Evolutionary conservation across 2,329 filamentous ascomycete genomes (phyloP), one percentile per base, ranked within the genome.

Genomic region (Claviceps fusiformis): DNA sequence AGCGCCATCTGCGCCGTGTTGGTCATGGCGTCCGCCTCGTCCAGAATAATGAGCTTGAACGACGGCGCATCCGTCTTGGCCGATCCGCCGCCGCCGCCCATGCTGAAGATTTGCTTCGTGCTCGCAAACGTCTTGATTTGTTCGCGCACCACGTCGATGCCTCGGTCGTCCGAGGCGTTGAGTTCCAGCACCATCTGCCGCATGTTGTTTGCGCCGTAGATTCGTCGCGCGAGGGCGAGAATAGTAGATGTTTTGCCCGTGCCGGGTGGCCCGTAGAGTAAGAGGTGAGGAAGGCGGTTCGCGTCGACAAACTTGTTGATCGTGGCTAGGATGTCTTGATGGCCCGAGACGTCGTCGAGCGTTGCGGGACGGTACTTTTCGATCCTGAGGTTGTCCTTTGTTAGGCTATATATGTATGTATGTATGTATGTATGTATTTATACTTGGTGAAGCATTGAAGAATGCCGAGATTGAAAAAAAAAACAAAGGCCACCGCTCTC

Each of bases 11-110:
- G 93, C 6, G 93, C 93, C 0, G 92, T 95, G 54, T 89, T 87
- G n/a, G 93, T 98, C 93, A 98, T 98, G 54, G 93, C 93, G 69
- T 98, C 93, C n/a, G 93, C 93, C 75, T 98, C 93, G 70, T 98
- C 93, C 5, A 98, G 81, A 55, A 98, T 89, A 67, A 98, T 97
- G 62, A 98, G 82, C 75, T 98, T 98, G 76, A 87, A 98, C 3
- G 48, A 50, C n/a, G 46, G 29, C 17, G 46, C 29, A 33, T 49
- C 29, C 33, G 48, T n/a, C 33, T 29, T 19, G 29, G 29, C 46
- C 19, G 46, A 33, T 81, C 81, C 0, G 87, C 89, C 31, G 92
- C 71, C 13, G 92, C 71, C 13, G 78, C 72, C 37, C 66, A 79
- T 73, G 15, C 73, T 77, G 74, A 98, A 98, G 64, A 98, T 98